phyloP scores from a whole-genome alignment of 2,329 filamentous ascomycete genomes.

The Penicillium digitatum region DNA sequence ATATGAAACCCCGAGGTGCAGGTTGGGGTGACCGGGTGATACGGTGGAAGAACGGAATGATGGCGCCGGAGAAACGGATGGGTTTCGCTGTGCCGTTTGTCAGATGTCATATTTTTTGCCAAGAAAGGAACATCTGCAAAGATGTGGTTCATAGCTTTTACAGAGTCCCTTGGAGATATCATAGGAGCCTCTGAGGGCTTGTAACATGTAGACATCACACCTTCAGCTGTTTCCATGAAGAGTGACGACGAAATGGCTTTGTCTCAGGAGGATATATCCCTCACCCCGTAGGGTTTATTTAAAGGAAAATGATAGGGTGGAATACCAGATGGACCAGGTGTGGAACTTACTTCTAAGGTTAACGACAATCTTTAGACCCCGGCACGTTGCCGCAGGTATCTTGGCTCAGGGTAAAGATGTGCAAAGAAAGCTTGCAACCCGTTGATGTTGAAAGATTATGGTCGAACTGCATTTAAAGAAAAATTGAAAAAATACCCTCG shows the following conservation, averaged over 20 bases:
- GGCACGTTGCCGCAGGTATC: neutral
- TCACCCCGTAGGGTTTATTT: neutral
- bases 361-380: conserved; percentile 1
- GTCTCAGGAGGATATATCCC: neutral
- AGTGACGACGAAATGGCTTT: neutral
- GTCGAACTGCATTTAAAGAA: neutral
- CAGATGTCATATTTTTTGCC: conserved; percentile 15
- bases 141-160: neutral
- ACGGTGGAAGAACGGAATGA: conserved; percentile 13
- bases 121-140: neutral
- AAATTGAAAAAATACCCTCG: neutral
- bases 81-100: conserved; percentile 13
- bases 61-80: conserved; percentile 37
- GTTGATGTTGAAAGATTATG: neutral
- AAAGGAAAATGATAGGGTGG: neutral
- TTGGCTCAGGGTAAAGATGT: neutral
- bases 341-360: conserved; percentile 8
- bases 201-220: neutral
- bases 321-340: neutral
- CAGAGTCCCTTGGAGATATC: neutral
- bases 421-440: neutral
- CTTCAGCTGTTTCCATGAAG: neutral
- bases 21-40: conserved; percentile 11
- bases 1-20: conserved; percentile 9
- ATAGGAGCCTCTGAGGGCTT: neutral